Base-by-base conservation (phyloP, 1,284 basidiomycete species). In the Leucoagaricus sp. region DNA sequence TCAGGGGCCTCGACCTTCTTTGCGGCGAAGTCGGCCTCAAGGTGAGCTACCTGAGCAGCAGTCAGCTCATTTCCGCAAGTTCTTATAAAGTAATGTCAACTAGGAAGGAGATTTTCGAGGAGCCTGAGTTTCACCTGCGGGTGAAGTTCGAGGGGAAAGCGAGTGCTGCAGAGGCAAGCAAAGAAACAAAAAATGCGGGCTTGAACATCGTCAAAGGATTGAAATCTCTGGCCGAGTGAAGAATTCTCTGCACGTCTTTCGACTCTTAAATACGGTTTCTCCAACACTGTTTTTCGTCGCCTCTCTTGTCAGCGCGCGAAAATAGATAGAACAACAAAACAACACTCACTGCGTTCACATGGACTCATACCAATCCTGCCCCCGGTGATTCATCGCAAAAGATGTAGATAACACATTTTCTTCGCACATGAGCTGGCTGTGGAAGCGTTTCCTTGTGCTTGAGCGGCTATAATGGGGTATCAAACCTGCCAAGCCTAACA, bases 1-100 rank as follows among this genome's bases (percentile, higher is more conserved):
- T 67, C 41, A 17, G 42, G 42, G 41, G 51, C 52, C 34, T 58
- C 63, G 25, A 77, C 69, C 55, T 72, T 73, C 70, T 80, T 69
- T 15, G 66, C 67, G 26, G 65, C 61, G 72, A 80, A 81, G 64
- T 79, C 73, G 25, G 69, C 69, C 67, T 82, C 79, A 49, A 71
- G 69, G 0, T 63, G 66, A 29, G 68, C 59, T 46, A 80, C 52
- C 47, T 74, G 60, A 8, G 69, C 73, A 31, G 72, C 70, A 41
- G 68, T 71, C 62, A 75, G 70, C 54, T 58, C 57, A 10, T 70
- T 74, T 51, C 75, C 76, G 58, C 66, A 67, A 7, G 53, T 45
- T 56, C 65, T 68, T 36, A 52, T 57, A 15, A 33, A 49, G 17
- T 46, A 46, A 21, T 9, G 19, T 45, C 4, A 23, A 31, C 17